Base-by-base conservation (phyloP, 1,284 basidiomycete genomes). In the Pyrrhoderma lamaoense region DNA sequence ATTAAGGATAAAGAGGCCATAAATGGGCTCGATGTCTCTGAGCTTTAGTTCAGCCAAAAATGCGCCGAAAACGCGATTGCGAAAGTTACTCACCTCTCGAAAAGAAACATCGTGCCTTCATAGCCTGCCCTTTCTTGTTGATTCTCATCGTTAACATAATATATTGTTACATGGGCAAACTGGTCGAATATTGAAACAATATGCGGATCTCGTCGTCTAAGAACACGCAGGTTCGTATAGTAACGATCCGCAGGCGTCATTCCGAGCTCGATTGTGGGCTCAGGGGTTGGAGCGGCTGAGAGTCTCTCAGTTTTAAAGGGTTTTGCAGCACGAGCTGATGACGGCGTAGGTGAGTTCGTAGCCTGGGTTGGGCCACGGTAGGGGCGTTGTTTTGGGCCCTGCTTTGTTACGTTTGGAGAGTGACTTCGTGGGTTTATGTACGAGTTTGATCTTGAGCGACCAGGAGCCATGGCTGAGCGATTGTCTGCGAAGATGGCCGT, bases 31-130 rank as follows among this genome's bases (percentile, higher is more conserved):
- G 22, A 76, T 70, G 51, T 79, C 71, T 59, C 81, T 83, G 59
- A 27, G 14, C 36, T 22, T 31, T 36, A 52, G 19, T 51, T 42
- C 54, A 57, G 39, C 19, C 22, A 16, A 31, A 36, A 48, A 47
- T 34, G 43, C 25, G 54, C 46, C 23, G 52, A 49, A 42, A 49
- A 16, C 53, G 51, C 52, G 39, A 21, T 31, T 14, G 35, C 49
- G 19, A 35, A 38, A 37, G 40, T 37, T 38, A 64, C 78, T 56
- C 61, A 89, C 85, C 89, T 75, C 64, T 90, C 85, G 62, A 87
- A 92, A 54, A 94, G 71, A 68, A 94, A 93, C 79, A 93, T 88
- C 61, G 82, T 86, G 1, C 91, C 91, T 65, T 93, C 91, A 60
- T 75, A 87, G 22, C 89, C 88, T 49, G 87, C 82, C 67, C 92